phyloP scores from a whole-genome alignment of 805 yeast species.

The Lachancea dasiensis region DNA sequence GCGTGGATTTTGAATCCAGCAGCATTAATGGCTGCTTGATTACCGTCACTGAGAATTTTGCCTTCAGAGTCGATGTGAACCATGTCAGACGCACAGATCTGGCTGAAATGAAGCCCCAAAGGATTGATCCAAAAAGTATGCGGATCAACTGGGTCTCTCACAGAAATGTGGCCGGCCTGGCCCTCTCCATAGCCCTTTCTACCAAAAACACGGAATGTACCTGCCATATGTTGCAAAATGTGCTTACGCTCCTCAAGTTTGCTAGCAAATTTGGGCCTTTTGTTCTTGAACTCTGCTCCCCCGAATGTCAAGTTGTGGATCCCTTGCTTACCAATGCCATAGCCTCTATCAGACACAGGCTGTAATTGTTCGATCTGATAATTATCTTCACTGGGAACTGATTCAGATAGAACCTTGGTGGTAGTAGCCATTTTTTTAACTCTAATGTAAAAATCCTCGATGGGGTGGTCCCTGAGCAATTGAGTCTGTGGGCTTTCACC shows the following conservation, averaged over 20 bases:
- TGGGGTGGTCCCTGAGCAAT: too few relatives aligned
- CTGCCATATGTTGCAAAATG: conserved; percentile 65
- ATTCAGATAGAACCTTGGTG: background rate
- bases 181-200: conserved; percentile 74
- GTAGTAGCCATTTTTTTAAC: background rate
- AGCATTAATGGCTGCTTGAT: conserved; percentile 46
- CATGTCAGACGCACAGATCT: conserved; percentile 55
- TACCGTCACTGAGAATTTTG: conserved; percentile 41
- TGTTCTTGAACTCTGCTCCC: conserved; percentile 14
- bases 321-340: conserved; percentile 14
- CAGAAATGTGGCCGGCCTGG: conserved; percentile 78
- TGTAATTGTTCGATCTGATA: too few relatives aligned
- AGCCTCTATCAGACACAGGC: conserved; percentile 2
- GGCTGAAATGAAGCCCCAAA: conserved; percentile 63
- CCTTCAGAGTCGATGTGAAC: conserved; percentile 56
- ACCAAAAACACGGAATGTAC: conserved; percentile 78
- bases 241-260: conserved; percentile 19
- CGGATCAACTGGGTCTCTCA: conserved; percentile 79
- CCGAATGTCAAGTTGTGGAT: conserved; percentile 20
- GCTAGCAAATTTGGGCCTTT: conserved; percentile 16
- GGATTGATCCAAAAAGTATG: conserved; percentile 87
- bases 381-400: background rate
- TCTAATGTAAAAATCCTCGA: too few relatives aligned
- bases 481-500: too few relatives aligned
- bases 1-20: conserved; percentile 69